Conservation (phyloP, 192 early-diverging fungal genomes). For the Rhizophagus prolifer region DNA sequence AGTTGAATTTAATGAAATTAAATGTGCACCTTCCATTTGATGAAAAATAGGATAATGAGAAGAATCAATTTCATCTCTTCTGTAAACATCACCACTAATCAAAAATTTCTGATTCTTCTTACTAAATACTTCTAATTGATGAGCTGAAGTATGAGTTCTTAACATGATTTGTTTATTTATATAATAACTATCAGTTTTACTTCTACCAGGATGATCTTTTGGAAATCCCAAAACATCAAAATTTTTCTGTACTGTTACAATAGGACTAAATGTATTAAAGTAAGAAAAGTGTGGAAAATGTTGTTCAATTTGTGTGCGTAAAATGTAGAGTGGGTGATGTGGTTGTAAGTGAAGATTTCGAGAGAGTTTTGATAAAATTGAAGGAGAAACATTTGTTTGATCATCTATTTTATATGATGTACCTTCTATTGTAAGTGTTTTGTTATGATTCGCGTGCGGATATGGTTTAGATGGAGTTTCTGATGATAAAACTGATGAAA, state of each 20-base stretch:
- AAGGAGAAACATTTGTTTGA: conserved; percentile 76
- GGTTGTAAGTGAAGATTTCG: conserved; percentile 74
- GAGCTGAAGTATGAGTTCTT: conserved; percentile 93
- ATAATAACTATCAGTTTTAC: conserved; percentile 90
- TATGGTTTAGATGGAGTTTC: not conserved
- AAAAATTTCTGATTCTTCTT: conserved; percentile 69
- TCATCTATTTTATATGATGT: conserved; percentile 51
- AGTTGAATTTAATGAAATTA: conserved; percentile 21
- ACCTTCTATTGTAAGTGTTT: conserved; percentile 41
- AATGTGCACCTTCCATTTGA: conserved; percentile 90
- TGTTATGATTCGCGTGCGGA: not conserved
- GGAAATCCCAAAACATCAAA: conserved; percentile 91
- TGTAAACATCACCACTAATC: conserved; percentile 96
- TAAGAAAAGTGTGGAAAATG: conserved; percentile 68
- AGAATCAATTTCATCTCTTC: conserved; percentile 94
- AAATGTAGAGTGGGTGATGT: conserved; percentile 85
- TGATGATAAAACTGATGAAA: not conserved
- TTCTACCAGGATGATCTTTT: conserved; percentile 78
- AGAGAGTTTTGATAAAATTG: conserved; percentile 73
- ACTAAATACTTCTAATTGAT: conserved; percentile 78
- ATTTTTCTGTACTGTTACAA: conserved; percentile 81
- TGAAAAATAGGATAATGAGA: conserved; percentile 98
- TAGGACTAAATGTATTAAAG: conserved; percentile 70
- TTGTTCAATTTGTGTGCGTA: conserved; percentile 75
- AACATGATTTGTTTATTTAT: conserved; percentile 76